Evolutionary conservation across 768 basidiomycete genomes (phyloP), one percentile per base, ranked within the genome.

Genomic region (Holtermanniella nyarrowii): DNA sequence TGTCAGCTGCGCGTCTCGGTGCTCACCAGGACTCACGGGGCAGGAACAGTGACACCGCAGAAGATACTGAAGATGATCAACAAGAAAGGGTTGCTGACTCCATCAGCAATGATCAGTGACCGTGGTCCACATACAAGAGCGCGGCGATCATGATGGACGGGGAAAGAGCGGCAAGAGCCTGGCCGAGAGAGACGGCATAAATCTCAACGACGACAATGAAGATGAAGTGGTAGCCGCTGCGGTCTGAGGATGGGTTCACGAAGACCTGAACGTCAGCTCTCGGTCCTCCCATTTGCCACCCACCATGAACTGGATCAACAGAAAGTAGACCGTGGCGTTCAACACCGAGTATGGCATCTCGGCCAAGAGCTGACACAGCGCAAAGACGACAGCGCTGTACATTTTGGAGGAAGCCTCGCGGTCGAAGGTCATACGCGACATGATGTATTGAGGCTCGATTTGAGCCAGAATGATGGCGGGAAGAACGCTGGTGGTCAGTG

Each of bases 381-480:
- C 84, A 65, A 91, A 91, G 20, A 88, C 85, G 52, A 82, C 82
- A 0, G 86, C 82, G 0, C 83, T 85, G 71, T 90, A 90, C 63
- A 90, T 89, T 54, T 84, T 80, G 72, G 84, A 85, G 1, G 83
- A 85, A 0, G 85, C 77, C 73, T 89, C 87, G 46, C 74, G 67
- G 40, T 67, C 27, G 42, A 55, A 64, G 20, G n/a, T 43, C 22
- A 37, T 58, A 40, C 53, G 53, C 44, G 83, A 83, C 66, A 80
- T 71, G 62, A 90, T 84, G 74, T 86, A 93, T 71, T 84, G 71
- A 0, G 88, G 88, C 70, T 87, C 83, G 43, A 86, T 80, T 65
- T 87, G 86, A 2, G 80, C 73, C 77, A 89, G 84, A 49, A 91
- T n/a, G n/a, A n/a, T n/a, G n/a, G n/a, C n/a, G n/a, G n/a, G n/a